phyloP scores from a whole-genome alignment of 805 yeast genomes.

The Monosporozyma siamensis region DNA sequence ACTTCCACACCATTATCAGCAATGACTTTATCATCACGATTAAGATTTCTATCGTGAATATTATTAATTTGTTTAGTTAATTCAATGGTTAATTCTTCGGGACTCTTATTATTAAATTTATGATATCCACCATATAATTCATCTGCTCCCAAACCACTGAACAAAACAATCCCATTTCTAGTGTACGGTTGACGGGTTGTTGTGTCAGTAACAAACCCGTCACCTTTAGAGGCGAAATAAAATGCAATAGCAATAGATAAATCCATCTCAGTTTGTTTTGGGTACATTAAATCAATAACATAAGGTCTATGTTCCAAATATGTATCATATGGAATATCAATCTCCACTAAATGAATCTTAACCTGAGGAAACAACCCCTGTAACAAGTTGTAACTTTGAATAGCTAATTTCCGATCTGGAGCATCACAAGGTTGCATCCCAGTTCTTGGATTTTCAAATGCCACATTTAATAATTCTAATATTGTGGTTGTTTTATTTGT shows the following conservation, averaged over 20 bases:
- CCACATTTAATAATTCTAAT: constrained; percentile 82
- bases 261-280: constrained; percentile 90
- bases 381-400: constrained; percentile 49
- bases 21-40: constrained; percentile 87
- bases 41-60: constrained; percentile 70
- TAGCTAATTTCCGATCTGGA: constrained; percentile 77
- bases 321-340: constrained; percentile 63
- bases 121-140: constrained; percentile 95
- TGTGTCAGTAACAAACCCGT: constrained; percentile 26
- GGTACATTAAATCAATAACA: constrained; percentile 65
- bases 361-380: constrained; percentile 34
- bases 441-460: constrained; percentile 83
- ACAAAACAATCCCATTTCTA: constrained; percentile 56
- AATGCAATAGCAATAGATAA: constrained; percentile 91
- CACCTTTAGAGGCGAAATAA: constrained; percentile 73
- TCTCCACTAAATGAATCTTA: constrained; percentile 47
- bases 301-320: constrained; percentile 42
- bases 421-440: constrained; percentile 50
- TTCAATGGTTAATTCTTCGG: constrained; percentile 44
- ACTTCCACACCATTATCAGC: constrained; percentile 83
- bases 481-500: constrained; percentile 9
- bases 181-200: constrained; percentile 27
- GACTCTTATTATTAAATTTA: constrained; percentile 49
- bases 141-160: constrained; percentile 96
- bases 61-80: constrained; percentile 61